Evolutionary conservation across 2,329 filamentous ascomycete genomes (phyloP).

Genomic region (Colletotrichum tamarilloi): DNA sequence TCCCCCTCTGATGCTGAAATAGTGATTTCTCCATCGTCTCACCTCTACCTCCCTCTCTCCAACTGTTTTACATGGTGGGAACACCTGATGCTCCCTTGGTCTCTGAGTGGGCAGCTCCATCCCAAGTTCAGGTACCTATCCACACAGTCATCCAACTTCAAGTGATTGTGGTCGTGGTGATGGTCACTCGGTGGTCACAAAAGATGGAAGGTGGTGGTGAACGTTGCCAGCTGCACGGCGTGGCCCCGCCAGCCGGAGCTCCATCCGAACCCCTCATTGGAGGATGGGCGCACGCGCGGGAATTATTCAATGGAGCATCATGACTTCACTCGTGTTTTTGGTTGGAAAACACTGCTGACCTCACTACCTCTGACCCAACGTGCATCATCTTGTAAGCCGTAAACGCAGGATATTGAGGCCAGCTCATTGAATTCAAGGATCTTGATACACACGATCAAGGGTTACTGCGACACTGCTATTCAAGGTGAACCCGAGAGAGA

Average conservation of each 20-base stretch:
- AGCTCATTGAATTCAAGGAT: not conserved
- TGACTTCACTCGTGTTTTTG: conserved; percentile 19
- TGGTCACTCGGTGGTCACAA: no score
- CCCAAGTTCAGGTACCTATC: not conserved
- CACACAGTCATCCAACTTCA: not conserved
- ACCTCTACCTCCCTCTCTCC: not conserved
- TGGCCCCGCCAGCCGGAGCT: conserved; percentile 2
- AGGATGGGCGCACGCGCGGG: not conserved
- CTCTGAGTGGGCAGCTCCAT: not conserved
- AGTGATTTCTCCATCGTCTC: not conserved
- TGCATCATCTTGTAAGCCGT: not conserved
- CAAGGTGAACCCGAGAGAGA: not conserved
- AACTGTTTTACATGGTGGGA: not conserved
- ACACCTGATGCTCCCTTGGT: not conserved
- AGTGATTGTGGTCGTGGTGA: no score
- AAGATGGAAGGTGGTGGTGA: not conserved
- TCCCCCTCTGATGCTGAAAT: not conserved
- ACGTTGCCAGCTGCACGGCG: not conserved
- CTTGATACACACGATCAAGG: not conserved
- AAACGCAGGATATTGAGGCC: not conserved
- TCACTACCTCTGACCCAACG: not conserved
- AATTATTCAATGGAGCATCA: conserved; percentile 27
- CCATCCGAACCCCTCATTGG: conserved; percentile 28
- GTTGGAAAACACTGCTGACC: not conserved
- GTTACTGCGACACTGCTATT: not conserved